Conservation (phyloP, 768 basidiomycete genomes). For the Boletales sp. region DNA sequence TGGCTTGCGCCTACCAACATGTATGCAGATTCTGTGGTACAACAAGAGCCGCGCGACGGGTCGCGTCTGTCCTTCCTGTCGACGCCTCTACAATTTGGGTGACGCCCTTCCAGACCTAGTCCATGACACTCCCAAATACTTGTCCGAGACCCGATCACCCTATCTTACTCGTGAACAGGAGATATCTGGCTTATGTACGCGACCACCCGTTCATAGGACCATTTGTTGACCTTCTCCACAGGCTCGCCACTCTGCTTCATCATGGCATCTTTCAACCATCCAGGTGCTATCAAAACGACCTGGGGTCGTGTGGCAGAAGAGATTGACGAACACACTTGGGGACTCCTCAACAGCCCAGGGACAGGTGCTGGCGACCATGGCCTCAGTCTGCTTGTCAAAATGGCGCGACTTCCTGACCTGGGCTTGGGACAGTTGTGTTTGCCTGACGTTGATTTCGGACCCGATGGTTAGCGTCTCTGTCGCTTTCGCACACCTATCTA, state of each 20-base stretch:
- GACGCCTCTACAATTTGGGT: conserved; percentile 65
- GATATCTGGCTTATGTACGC: conserved; percentile 74
- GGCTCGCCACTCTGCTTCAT: conserved; percentile 79
- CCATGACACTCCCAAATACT: conserved; percentile 18
- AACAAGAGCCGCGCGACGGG: conserved; percentile 73
- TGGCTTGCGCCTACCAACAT: not conserved
- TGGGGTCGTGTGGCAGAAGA: conserved; percentile 72
- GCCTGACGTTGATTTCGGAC: conserved; percentile 28
- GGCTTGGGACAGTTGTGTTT: conserved; percentile 60
- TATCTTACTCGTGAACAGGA: conserved; percentile 57
- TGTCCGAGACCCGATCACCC: conserved; percentile 29
- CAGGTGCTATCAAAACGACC: conserved; percentile 56
- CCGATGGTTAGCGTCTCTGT: conserved; percentile 4
- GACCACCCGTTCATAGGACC: conserved; percentile 3
- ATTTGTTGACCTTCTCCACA: conserved; percentile 28
- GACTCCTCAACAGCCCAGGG: conserved; percentile 45
- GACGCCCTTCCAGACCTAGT: conserved; percentile 56
- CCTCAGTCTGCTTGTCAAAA: conserved; percentile 65
- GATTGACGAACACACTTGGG: conserved; percentile 66
- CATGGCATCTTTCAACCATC: conserved; percentile 63
- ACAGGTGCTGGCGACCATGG: conserved; percentile 35
- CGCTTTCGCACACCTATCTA: conserved; percentile 6
- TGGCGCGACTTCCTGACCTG: conserved; percentile 72
- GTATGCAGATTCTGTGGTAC: conserved; percentile 69
- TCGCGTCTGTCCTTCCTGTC: conserved; percentile 77